Conservation (phyloP, 495 filamentous ascomycete species). For the Lepraria neglecta region DNA sequence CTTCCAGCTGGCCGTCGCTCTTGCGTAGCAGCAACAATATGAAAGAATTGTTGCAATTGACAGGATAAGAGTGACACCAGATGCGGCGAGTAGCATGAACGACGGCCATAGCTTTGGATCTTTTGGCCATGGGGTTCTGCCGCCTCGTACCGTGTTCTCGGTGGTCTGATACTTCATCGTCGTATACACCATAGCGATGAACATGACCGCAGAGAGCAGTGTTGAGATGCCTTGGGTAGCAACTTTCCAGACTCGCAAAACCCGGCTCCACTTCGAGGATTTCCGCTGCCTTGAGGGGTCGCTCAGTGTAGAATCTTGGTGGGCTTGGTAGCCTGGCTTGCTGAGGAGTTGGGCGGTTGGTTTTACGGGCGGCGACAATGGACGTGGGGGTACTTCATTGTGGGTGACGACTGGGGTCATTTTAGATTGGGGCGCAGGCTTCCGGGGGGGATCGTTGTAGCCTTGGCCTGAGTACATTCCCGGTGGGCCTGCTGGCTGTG, state of each 20-base stretch:
- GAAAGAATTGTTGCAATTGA: slow-evolving; percentile 12
- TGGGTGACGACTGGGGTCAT: neutral
- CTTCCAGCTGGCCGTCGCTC: slow-evolving; percentile 23
- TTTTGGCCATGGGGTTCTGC: slow-evolving; percentile 20
- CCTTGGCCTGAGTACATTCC: neutral
- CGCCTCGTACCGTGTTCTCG: slow-evolving; percentile 5
- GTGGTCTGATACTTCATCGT: slow-evolving; percentile 13
- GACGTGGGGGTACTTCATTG: neutral
- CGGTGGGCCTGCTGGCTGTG: neutral
- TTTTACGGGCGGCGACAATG: neutral
- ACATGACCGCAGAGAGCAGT: slow-evolving; percentile 18
- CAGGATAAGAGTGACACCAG: slow-evolving; percentile 20
- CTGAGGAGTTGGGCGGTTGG: neutral
- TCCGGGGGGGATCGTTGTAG: neutral
- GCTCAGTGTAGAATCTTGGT: neutral
- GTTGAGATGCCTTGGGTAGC: slow-evolving; percentile 10
- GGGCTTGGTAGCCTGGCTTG: neutral
- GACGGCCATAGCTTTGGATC: slow-evolving; percentile 24
- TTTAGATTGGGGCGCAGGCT: neutral
- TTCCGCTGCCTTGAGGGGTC: slow-evolving; percentile 4
- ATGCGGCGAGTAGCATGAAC: slow-evolving; percentile 19
- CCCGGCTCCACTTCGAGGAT: slow-evolving; percentile 15
- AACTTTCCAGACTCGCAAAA: slow-evolving; percentile 14
- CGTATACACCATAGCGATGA: slow-evolving; percentile 17
- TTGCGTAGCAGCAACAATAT: slow-evolving; percentile 20